Conservation (phyloP, 148 eudicot species). For the Rhododendron henanense region DNA sequence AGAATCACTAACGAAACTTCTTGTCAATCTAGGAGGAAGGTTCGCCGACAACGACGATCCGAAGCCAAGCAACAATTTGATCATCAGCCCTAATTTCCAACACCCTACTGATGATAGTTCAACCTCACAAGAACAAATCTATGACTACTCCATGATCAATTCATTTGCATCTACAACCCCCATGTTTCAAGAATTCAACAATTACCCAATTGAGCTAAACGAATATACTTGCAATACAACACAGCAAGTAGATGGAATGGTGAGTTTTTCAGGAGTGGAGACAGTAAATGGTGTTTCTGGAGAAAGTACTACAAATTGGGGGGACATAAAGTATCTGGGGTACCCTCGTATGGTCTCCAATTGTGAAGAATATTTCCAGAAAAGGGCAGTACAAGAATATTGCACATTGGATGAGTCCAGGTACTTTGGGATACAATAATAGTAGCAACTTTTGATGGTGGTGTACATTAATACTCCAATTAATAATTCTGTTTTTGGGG, state of each 20-base stretch:
- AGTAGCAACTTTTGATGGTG: background rate
- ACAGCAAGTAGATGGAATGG: constrained; percentile 24
- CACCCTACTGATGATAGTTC: background rate
- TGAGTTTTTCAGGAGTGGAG: constrained; percentile 26
- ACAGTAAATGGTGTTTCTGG: constrained; percentile 28
- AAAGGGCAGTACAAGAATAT: background rate
- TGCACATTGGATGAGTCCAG: constrained; percentile 11
- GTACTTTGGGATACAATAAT: constrained; percentile 26
- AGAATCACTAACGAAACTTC: constrained; percentile 21
- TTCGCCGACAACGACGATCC: constrained; percentile 7
- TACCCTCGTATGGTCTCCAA: constrained; percentile 26
- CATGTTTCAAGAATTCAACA: constrained; percentile 28
- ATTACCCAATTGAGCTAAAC: constrained; percentile 24
- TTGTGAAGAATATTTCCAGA: background rate
- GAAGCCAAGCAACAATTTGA: background rate
- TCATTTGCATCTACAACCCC: background rate
- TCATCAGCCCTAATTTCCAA: background rate
- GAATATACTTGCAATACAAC: constrained; percentile 5
- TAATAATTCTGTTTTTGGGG: background rate
- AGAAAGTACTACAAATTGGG: constrained; percentile 38
- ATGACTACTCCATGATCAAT: constrained; percentile 10
- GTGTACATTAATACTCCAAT: constrained; percentile 5
- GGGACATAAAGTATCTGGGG: constrained; percentile 30
- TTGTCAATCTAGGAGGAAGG: constrained; percentile 1
- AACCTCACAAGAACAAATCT: constrained; percentile 24